Conservation (phyloP, 495 filamentous ascomycete species). For the Penicillium roqueforti region DNA sequence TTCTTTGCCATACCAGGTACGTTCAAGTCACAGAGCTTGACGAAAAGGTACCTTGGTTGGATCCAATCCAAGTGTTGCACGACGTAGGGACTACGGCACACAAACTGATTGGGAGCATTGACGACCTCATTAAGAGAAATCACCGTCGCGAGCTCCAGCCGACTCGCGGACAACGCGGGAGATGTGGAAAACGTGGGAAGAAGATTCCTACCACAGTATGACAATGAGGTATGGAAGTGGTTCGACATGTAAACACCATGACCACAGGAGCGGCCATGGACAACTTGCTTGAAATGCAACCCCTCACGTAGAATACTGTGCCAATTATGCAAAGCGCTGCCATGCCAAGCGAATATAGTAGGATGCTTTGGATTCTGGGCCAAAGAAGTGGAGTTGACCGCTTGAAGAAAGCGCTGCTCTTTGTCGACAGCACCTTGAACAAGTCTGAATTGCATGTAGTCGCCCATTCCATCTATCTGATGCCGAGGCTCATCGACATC, state of each 20-base stretch:
- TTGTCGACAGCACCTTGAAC: slow-evolving; percentile 89
- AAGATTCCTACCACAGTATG: slow-evolving; percentile 40
- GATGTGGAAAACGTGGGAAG: too few relatives aligned
- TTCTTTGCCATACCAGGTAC: background rate
- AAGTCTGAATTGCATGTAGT: slow-evolving; percentile 79
- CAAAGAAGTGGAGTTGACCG: slow-evolving; percentile 48
- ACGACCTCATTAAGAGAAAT: slow-evolving; percentile 88
- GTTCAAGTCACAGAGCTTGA: slow-evolving; percentile 31
- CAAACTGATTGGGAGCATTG: slow-evolving; percentile 64
- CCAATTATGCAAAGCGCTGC: slow-evolving; percentile 76
- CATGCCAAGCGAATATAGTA: slow-evolving; percentile 82
- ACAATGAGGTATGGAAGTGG: slow-evolving; percentile 51
- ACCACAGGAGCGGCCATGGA: slow-evolving; percentile 67
- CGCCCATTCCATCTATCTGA: slow-evolving; percentile 59
- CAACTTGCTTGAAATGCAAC: slow-evolving; percentile 60
- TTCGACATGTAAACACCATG: slow-evolving; percentile 78
- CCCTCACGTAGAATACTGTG: slow-evolving; percentile 85
- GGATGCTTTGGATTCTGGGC: slow-evolving; percentile 46
- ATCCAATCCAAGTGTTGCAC: slow-evolving; percentile 82
- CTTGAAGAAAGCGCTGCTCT: slow-evolving; percentile 71
- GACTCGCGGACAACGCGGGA: slow-evolving; percentile 62
- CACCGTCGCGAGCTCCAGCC: slow-evolving; percentile 52
- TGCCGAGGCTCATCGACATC: slow-evolving; percentile 50
- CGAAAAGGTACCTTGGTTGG: slow-evolving; percentile 84
- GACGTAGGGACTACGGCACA: slow-evolving; percentile 56